A percentile compares a stretch with the other conserved stretches of the same genome.
Conservation (phyloP, 1,284 basidiomycete species). For the Pyrrhoderma noxium region DNA sequence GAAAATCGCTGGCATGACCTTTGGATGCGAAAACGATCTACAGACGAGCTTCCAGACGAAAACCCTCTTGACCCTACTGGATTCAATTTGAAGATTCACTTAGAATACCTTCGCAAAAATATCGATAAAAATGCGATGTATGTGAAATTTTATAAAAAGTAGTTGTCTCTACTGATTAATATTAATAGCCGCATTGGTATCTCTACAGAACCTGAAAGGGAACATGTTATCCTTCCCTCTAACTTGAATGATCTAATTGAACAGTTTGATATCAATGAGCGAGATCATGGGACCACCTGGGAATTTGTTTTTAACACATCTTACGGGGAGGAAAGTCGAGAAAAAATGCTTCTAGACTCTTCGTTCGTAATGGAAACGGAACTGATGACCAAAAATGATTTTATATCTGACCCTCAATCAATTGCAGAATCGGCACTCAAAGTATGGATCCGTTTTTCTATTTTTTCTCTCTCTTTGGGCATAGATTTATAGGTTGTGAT, state of each 20-base stretch:
- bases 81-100: constrained; percentile 70
- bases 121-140: constrained; percentile 83
- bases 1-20: constrained; percentile 77
- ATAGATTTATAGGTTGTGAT: constrained; percentile 9
- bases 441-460: constrained; percentile 33
- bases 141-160: constrained; percentile 28
- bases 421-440: constrained; percentile 66
- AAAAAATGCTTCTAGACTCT: constrained; percentile 55
- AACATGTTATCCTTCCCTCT: constrained; percentile 35
- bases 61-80: constrained; percentile 60
- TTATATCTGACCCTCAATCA: constrained; percentile 33
- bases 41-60: constrained; percentile 61
- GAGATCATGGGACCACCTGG: constrained; percentile 30
- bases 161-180: constrained; percentile 19
- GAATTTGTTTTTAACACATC: constrained; percentile 66
- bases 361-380: constrained; percentile 42
- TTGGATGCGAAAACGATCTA: constrained; percentile 67
- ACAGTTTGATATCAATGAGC: constrained; percentile 3
- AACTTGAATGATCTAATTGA: constrained; percentile 38
- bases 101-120: constrained; percentile 72
- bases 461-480: neutral
- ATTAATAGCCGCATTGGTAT: constrained; percentile 48
- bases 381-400: constrained; percentile 22
- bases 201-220: constrained; percentile 35
- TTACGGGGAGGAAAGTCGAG: constrained; percentile 63